A percentile compares a stretch with the other conserved stretches of the same genome.
phyloP scores from a whole-genome alignment of 1,284 basidiomycete species.

The Stereum hirsutum region DNA sequence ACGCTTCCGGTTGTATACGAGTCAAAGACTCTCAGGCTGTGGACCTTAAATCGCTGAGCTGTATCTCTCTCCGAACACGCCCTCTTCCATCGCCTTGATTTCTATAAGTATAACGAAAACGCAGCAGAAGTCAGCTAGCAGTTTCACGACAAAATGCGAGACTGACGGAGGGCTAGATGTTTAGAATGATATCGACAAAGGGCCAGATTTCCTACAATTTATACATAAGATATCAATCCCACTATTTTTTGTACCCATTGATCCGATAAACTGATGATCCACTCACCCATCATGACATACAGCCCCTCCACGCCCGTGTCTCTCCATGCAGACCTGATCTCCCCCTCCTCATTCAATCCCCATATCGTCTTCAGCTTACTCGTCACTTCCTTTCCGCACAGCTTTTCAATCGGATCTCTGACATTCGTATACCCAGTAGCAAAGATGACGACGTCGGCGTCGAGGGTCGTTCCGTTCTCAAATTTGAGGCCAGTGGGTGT shows the following conservation, averaged over 20 bases:
- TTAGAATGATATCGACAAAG: conserved; percentile 46
- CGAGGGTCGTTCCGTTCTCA: conserved; percentile 51
- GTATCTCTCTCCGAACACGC: conserved; percentile 35
- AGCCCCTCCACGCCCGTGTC: conserved; percentile 40
- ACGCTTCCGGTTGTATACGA: too few relatives aligned
- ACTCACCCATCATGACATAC: conserved; percentile 49
- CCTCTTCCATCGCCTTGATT: conserved; percentile 52
- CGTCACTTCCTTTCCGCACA: conserved; percentile 41
- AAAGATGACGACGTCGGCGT: conserved; percentile 62
- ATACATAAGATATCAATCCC: too few relatives aligned
- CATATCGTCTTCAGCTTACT: conserved; percentile 39
- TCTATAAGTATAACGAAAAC: conserved; percentile 22
- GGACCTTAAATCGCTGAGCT: too few relatives aligned
- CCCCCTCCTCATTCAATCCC: conserved; percentile 50
- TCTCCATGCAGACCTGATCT: conserved; percentile 40
- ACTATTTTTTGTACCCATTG: too few relatives aligned
- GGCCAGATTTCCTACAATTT: conserved; percentile 38
- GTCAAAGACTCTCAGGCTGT: too few relatives aligned
- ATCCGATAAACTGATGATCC: neutral
- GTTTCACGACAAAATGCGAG: neutral
- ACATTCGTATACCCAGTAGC: conserved; percentile 46
- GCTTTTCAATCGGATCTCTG: conserved; percentile 27
- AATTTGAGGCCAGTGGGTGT: conserved; percentile 52
- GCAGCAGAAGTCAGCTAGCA: neutral
- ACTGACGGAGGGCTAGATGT: conserved; percentile 49